These are phyloP conservation scores for Neopestalotiopsis rosae DNA, from an alignment of 2,329 filamentous ascomycete species.

Conservation along the genomic window DNA sequence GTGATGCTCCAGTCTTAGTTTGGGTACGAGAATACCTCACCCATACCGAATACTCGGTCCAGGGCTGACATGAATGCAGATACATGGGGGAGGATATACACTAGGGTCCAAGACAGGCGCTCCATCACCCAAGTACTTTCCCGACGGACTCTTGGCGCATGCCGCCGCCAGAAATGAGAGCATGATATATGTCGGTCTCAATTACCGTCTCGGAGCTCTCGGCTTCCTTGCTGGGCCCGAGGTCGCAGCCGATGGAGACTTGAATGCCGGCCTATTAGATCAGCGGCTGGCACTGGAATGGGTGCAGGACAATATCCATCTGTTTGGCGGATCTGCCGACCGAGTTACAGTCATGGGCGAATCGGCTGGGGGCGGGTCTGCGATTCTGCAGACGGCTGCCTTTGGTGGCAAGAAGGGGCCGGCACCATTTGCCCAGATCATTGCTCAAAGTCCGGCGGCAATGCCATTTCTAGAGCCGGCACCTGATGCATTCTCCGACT, in stretches of 20 bases:
- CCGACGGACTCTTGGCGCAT: background rate
- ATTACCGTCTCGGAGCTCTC: conserved; percentile 5
- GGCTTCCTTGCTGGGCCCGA: background rate
- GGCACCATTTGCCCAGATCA: conserved; percentile 2
- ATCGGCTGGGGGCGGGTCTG: background rate
- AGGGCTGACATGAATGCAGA: background rate
- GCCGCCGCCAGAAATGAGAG: background rate
- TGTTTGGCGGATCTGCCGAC: background rate
- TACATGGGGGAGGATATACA: background rate
- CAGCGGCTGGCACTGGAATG: conserved; percentile 6
- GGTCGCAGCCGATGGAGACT: background rate
- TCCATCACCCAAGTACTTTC: background rate
- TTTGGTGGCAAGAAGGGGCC: background rate
- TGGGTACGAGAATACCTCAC: background rate
- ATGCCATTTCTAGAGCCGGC: background rate
- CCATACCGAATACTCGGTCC: too few relatives aligned
- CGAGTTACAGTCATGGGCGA: conserved; percentile 9
- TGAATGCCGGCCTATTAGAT: conserved; percentile 3
- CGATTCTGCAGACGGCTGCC: background rate
- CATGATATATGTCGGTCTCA: conserved; percentile 5
- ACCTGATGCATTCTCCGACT: background rate
- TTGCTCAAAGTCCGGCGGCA: background rate
- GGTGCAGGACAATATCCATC: conserved; percentile 7
- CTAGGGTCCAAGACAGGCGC: conserved; percentile 1
- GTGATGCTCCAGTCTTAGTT: background rate